A percentile compares a stretch with the other conserved stretches of the same genome.
These are phyloP conservation scores for Scheffersomyces parashehatae DNA, from an alignment of 1,139 yeast species.

Conservation along the genomic window DNA sequence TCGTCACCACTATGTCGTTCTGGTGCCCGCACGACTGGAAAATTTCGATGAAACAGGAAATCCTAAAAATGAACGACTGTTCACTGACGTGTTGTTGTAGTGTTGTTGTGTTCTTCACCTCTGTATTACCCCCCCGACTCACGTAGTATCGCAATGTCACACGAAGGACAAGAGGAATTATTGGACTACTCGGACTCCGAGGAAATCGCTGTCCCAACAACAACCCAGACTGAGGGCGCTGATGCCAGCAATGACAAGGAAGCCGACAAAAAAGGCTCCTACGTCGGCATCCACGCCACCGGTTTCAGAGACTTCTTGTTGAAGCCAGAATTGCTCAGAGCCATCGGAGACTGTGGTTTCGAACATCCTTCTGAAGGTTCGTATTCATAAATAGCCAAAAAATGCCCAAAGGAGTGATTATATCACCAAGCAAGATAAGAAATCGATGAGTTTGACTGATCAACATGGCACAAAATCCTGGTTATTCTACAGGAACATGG, in stretches of 20 bases:
- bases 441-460: no score
- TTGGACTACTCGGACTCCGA: conserved; percentile 98
- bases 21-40: no score
- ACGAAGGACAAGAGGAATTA: conserved; percentile 99
- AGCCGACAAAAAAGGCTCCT: conserved; percentile 91
- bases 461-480: no score
- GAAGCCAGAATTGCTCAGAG: conserved; percentile 95
- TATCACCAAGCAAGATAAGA: no score
- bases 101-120: no score
- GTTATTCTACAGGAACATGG: no score
- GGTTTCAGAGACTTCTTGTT: conserved; percentile 97
- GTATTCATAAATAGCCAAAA: conserved; percentile 32
- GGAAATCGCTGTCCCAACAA: conserved; percentile 81
- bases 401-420: conserved; percentile 1
- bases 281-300: conserved; percentile 96
- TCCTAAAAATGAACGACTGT: no score
- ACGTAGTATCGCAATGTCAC: conserved; percentile 48
- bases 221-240: conserved; percentile 51
- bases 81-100: no score
- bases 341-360: conserved; percentile 98
- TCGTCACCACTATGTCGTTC: no score
- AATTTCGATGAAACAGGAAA: no score
- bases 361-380: conserved; percentile 99
- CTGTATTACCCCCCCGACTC: no score
- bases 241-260: conserved; percentile 49